These are phyloP conservation scores for Puccinia coronata DNA, from an alignment of 1,284 basidiomycete species.

Conservation along the genomic window DNA sequence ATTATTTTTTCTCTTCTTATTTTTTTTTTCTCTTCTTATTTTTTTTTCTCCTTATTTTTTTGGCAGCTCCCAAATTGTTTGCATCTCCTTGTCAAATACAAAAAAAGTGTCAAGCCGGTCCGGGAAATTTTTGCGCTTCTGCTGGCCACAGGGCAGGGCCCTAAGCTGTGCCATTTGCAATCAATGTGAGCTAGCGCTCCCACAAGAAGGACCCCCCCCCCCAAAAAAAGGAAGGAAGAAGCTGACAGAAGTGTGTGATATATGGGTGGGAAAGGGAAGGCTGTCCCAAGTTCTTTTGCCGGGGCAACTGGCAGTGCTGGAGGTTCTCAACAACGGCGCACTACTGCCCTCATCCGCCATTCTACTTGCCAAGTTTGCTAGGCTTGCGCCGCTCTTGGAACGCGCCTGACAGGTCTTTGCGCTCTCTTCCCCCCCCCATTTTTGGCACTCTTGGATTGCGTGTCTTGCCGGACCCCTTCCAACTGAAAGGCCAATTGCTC, in stretches of 20 bases:
- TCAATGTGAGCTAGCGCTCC: neutral
- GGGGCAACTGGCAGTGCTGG: slow-evolving; percentile 1
- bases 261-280: neutral
- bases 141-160: neutral
- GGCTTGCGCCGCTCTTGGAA: neutral
- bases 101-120: slow-evolving; percentile 4
- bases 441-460: no score
- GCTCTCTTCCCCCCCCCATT: no score
- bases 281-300: slow-evolving; percentile 25
- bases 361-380: neutral
- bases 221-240: neutral
- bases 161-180: slow-evolving; percentile 16
- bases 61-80: neutral
- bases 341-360: neutral
- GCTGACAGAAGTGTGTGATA: neutral
- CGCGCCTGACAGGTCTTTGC: no score
- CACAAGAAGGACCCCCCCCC: neutral
- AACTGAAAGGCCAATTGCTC: no score
- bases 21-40: neutral
- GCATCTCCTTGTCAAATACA: neutral
- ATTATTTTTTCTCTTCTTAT: no score
- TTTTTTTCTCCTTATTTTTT: neutral
- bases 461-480: no score
- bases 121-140: slow-evolving; percentile 4
- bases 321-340: neutral